Percentiles rank a stretch among this genome's conserved stretches.
These are phyloP conservation scores for Myxozyma lipomycoides DNA, from an alignment of 805 yeast genomes.

Conservation along the genomic window DNA sequence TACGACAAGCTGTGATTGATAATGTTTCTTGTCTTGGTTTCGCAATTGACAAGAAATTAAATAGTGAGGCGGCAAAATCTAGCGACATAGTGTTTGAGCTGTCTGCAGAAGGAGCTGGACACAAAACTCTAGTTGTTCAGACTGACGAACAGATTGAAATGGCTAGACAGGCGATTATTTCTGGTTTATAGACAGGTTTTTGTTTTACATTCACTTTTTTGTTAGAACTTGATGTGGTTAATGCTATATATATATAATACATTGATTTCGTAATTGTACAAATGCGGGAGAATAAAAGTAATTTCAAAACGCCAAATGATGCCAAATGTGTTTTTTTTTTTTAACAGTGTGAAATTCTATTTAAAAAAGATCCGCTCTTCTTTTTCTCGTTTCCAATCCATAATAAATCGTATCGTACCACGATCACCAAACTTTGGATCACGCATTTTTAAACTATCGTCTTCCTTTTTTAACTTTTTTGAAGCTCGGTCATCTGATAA, in stretches of 20 bases:
- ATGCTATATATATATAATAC: neutral
- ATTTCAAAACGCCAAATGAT: too few relatives aligned
- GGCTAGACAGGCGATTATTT: constrained; percentile 19
- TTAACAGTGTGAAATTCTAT: too few relatives aligned
- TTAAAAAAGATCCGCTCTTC: constrained; percentile 8
- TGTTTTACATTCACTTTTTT: neutral
- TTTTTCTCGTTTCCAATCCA: constrained; percentile 21
- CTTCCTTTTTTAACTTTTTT: too few relatives aligned
- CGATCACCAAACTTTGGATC: constrained; percentile 22
- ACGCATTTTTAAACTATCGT: constrained; percentile 1
- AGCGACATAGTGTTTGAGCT: constrained; percentile 11
- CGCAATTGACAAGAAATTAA: constrained; percentile 12
- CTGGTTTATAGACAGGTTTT: neutral
- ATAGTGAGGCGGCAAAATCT: constrained; percentile 10
- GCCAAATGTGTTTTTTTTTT: too few relatives aligned
- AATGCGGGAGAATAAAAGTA: neutral
- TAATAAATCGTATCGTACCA: constrained; percentile 25
- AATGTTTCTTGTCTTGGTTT: constrained; percentile 20
- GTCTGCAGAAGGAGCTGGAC: constrained; percentile 7
- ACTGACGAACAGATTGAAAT: constrained; percentile 28
- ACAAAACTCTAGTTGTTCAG: constrained; percentile 19
- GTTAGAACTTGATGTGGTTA: neutral
- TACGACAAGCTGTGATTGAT: constrained; percentile 16
- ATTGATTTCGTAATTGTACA: too few relatives aligned
- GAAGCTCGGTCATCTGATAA: neutral